These are phyloP conservation scores for Boletellus emodensis DNA, from an alignment of 768 basidiomycete species.

Conservation along the genomic window DNA sequence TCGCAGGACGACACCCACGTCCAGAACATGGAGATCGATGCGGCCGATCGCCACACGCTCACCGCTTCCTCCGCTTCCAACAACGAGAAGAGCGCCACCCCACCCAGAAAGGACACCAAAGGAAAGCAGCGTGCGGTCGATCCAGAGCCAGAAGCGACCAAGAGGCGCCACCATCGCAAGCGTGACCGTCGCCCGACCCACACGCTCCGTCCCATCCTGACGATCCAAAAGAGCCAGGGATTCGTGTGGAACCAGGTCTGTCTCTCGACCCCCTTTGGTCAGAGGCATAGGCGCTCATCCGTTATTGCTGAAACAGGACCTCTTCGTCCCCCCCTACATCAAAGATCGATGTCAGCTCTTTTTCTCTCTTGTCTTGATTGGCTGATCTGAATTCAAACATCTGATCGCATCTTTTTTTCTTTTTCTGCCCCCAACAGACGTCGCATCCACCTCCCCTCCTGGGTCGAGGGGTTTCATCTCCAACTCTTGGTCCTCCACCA, in stretches of 20 bases:
- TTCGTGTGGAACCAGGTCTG: slow-evolving; percentile 90
- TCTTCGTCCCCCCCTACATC: slow-evolving; percentile 85
- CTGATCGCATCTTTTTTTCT: not conserved
- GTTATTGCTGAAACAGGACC: slow-evolving; percentile 45
- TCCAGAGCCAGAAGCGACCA: slow-evolving; percentile 51
- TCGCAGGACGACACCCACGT: slow-evolving; percentile 41
- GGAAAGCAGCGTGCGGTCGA: slow-evolving; percentile 80
- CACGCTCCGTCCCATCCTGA: slow-evolving; percentile 76
- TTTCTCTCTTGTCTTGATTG: slow-evolving; percentile 14
- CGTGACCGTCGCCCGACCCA: slow-evolving; percentile 56
- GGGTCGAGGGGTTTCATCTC: slow-evolving; percentile 63
- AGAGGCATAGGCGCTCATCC: too few relatives aligned
- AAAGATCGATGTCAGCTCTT: slow-evolving; percentile 78
- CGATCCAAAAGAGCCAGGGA: slow-evolving; percentile 82
- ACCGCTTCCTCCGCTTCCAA: slow-evolving; percentile 6
- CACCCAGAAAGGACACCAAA: slow-evolving; percentile 60
- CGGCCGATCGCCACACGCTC: slow-evolving; percentile 27
- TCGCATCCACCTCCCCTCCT: slow-evolving; percentile 80
- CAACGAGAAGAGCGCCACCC: slow-evolving; percentile 34
- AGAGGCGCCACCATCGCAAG: slow-evolving; percentile 46
- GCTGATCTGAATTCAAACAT: slow-evolving; percentile 1
- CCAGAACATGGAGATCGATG: slow-evolving; percentile 55
- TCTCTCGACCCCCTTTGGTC: not conserved
- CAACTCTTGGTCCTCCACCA: slow-evolving; percentile 63
- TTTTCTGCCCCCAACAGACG: slow-evolving; percentile 42